Evolutionary conservation across 2,329 filamentous ascomycete species (phyloP).

Genomic region (Beauveria caledonica): DNA sequence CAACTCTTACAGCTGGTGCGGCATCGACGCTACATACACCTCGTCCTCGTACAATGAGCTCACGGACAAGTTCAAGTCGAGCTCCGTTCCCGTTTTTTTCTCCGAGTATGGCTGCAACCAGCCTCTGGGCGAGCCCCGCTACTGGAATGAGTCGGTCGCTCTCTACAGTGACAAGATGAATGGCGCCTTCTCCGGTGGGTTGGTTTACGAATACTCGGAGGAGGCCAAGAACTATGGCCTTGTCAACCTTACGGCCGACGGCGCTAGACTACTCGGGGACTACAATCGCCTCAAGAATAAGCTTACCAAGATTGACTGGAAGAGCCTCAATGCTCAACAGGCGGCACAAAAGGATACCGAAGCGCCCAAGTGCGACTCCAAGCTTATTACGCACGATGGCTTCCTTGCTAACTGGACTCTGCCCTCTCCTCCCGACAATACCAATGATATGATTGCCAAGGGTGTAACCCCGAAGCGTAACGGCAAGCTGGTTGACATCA

Average conservation of each 20-base stretch:
- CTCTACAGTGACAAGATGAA: slow-evolving; percentile 68
- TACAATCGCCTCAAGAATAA: slow-evolving; percentile 68
- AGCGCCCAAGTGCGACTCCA: slow-evolving; percentile 55
- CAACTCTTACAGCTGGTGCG: slow-evolving; percentile 67
- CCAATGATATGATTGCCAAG: slow-evolving; percentile 63
- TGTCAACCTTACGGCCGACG: slow-evolving; percentile 51
- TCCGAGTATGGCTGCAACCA: slow-evolving; percentile 75
- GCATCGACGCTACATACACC: slow-evolving; percentile 49
- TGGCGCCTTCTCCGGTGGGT: slow-evolving; percentile 60
- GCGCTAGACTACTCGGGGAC: slow-evolving; percentile 52
- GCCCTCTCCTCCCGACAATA: slow-evolving; percentile 58
- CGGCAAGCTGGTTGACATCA: slow-evolving; percentile 62
- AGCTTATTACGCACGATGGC: slow-evolving; percentile 56
- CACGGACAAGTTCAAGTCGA: slow-evolving; percentile 55
- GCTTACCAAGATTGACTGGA: slow-evolving; percentile 67
- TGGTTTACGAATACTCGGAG: slow-evolving; percentile 75
- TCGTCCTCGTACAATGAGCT: slow-evolving; percentile 56
- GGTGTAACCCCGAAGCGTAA: slow-evolving; percentile 59
- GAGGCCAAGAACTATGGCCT: slow-evolving; percentile 61
- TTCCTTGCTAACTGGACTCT: slow-evolving; percentile 78
- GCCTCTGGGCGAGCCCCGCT: slow-evolving; percentile 47
- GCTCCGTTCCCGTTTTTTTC: slow-evolving; percentile 70
- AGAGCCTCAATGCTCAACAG: slow-evolving; percentile 55
- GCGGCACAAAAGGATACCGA: slow-evolving; percentile 40
- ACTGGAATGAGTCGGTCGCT: slow-evolving; percentile 66